A percentile compares a stretch with the other conserved stretches of the same genome.
phyloP scores from a whole-genome alignment of 1,284 basidiomycete species.

The Flammula alnicola region DNA sequence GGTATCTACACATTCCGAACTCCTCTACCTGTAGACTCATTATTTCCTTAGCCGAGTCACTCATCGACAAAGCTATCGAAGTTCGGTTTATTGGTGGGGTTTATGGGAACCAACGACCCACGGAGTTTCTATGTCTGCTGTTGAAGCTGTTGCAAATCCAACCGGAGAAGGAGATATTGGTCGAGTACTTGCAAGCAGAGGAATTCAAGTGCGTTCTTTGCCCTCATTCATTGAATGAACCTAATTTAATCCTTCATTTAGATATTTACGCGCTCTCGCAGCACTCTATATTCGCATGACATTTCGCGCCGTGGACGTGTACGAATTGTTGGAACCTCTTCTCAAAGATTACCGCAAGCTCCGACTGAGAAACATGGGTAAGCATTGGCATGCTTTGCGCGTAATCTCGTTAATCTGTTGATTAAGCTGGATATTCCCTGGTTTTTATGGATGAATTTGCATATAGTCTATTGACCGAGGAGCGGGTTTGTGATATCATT shows the following conservation, averaged over 20 bases:
- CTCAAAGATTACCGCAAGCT: slow-evolving; percentile 94
- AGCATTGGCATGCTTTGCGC: slow-evolving; percentile 27
- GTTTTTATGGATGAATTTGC: slow-evolving; percentile 94
- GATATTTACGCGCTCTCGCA: slow-evolving; percentile 92
- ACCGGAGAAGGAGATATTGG: slow-evolving; percentile 93
- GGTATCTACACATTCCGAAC: slow-evolving; percentile 47
- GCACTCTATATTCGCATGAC: slow-evolving; percentile 96
- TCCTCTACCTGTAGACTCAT: slow-evolving; percentile 4
- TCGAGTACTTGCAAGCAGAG: slow-evolving; percentile 93
- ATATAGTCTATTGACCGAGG: slow-evolving; percentile 84
- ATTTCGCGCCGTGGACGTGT: slow-evolving; percentile 88
- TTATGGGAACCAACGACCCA: slow-evolving; percentile 91
- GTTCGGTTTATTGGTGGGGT: slow-evolving; percentile 90
- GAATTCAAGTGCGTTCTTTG: slow-evolving; percentile 90
- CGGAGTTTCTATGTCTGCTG: slow-evolving; percentile 89
- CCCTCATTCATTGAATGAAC: not conserved
- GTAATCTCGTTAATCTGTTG: slow-evolving; percentile 8
- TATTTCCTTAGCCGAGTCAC: slow-evolving; percentile 70
- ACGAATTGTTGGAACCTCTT: slow-evolving; percentile 91
- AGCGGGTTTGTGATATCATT: slow-evolving; percentile 96
- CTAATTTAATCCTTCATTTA: slow-evolving; percentile 35
- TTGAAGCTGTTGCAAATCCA: slow-evolving; percentile 97
- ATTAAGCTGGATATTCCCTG: slow-evolving; percentile 77
- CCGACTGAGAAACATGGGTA: slow-evolving; percentile 80
- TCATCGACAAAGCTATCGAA: slow-evolving; percentile 92